Conservation (phyloP, 2,329 filamentous ascomycete genomes). For the Pseudogymnoascus destructans region DNA sequence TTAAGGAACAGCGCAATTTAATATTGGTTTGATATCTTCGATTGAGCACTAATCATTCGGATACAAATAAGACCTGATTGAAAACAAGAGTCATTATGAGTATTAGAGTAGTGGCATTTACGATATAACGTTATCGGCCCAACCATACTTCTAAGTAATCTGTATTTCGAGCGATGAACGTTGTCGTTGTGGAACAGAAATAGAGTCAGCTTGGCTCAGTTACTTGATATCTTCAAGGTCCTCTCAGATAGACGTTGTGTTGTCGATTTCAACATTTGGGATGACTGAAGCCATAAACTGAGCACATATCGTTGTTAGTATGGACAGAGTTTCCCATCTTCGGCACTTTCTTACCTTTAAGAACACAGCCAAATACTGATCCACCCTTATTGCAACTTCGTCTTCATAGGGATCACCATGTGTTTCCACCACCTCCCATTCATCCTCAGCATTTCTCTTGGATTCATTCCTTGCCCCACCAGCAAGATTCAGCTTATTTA, state of each 20-base stretch:
- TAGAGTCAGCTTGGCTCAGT: neutral
- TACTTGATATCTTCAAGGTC: neutral
- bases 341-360: slow-evolving; percentile 45
- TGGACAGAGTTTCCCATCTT: neutral
- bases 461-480: slow-evolving; percentile 17
- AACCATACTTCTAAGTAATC: neutral
- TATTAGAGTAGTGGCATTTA: neutral
- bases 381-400: slow-evolving; percentile 69
- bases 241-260: neutral
- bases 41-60: neutral
- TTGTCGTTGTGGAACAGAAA: neutral
- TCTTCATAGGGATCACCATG: slow-evolving; percentile 50
- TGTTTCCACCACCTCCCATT: slow-evolving; percentile 54
- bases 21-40: neutral
- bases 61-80: neutral
- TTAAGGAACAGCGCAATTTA: neutral
- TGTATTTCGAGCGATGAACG: neutral
- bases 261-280: neutral
- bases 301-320: neutral
- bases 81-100: neutral
- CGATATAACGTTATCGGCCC: neutral
- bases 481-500: slow-evolving; percentile 48
- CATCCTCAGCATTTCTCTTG: slow-evolving; percentile 37
- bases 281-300: neutral
- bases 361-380: slow-evolving; percentile 79